These are phyloP conservation scores for Trichoderma brevicompactum DNA, from an alignment of 2,329 filamentous ascomycete genomes.

Conservation along the genomic window DNA sequence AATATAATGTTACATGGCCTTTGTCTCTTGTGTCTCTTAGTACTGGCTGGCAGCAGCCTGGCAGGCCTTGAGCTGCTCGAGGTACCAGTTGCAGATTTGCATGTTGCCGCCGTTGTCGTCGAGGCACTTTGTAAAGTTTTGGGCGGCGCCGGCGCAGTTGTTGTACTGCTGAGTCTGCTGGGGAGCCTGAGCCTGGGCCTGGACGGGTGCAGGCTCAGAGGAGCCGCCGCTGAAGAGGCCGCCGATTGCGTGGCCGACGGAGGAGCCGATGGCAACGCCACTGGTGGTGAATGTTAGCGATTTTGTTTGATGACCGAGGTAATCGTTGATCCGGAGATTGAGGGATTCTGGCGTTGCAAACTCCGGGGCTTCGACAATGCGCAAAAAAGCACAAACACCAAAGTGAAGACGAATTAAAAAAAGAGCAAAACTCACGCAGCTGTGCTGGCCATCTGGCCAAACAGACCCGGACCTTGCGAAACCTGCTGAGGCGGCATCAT, in stretches of 20 bases:
- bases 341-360: not conserved
- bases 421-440: conserved; percentile 76
- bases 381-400: not conserved
- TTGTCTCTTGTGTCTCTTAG: conserved; percentile 46
- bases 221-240: conserved; percentile 80
- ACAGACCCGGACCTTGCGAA: conserved; percentile 77
- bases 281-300: conserved; percentile 50
- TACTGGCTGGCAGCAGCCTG: conserved; percentile 76
- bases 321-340: not conserved
- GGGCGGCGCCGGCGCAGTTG: conserved; percentile 79
- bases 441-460: conserved; percentile 96
- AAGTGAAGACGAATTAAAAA: not conserved
- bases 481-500: conserved; percentile 52
- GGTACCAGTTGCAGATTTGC: conserved; percentile 96
- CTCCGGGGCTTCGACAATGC: not conserved
- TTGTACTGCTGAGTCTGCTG: conserved; percentile 59
- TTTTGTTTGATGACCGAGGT: not conserved
- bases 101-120: conserved; percentile 93
- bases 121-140: conserved; percentile 93
- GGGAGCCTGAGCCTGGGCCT: conserved; percentile 47
- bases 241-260: conserved; percentile 92
- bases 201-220: conserved; percentile 55
- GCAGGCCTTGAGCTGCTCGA: conserved; percentile 94
- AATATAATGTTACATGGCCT: conserved; percentile 2
- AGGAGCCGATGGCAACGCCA: conserved; percentile 94